Evolutionary conservation across 2,329 filamentous ascomycete genomes (phyloP).

Genomic region (Pseudofabraea citricarpa): DNA sequence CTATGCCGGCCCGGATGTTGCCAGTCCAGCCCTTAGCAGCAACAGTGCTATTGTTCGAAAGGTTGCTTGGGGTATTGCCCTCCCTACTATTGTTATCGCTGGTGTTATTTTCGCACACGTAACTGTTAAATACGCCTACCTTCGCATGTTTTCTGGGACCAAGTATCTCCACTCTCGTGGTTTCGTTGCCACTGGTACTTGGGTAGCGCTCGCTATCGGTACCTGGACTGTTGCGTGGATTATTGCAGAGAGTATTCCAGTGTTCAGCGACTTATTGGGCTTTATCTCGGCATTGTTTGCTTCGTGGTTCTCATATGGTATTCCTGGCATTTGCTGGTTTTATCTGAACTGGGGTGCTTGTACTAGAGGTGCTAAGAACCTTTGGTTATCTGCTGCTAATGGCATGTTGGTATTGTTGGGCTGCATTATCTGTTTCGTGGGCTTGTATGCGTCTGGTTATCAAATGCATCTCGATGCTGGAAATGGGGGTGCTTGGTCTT

Average conservation of each 20-base stretch:
- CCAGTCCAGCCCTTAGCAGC: constrained; percentile 62
- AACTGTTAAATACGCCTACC: constrained; percentile 61
- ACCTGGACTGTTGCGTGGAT: constrained; percentile 61
- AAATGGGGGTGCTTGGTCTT: background rate
- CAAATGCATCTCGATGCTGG: constrained; percentile 2
- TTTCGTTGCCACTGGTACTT: constrained; percentile 45
- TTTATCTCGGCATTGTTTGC: constrained; percentile 60
- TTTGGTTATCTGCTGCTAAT: constrained; percentile 8
- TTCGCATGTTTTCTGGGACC: constrained; percentile 56
- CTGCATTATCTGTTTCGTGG: constrained; percentile 10
- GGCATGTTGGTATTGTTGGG: constrained; percentile 8
- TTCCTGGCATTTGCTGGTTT: constrained; percentile 43
- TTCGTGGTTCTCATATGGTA: constrained; percentile 59
- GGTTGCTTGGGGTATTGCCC: constrained; percentile 62
- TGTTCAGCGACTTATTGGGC: constrained; percentile 61
- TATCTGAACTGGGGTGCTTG: constrained; percentile 40
- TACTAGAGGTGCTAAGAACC: constrained; percentile 8
- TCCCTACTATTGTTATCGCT: constrained; percentile 66
- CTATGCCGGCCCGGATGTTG: constrained; percentile 56
- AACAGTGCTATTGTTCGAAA: constrained; percentile 48
- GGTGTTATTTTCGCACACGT: constrained; percentile 68
- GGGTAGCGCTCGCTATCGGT: constrained; percentile 49
- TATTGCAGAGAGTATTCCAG: constrained; percentile 63
- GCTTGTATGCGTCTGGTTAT: constrained; percentile 8
- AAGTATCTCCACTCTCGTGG: constrained; percentile 48